Conservation (phyloP, 1,284 basidiomycete genomes). For the Neonothopanus nambi region DNA sequence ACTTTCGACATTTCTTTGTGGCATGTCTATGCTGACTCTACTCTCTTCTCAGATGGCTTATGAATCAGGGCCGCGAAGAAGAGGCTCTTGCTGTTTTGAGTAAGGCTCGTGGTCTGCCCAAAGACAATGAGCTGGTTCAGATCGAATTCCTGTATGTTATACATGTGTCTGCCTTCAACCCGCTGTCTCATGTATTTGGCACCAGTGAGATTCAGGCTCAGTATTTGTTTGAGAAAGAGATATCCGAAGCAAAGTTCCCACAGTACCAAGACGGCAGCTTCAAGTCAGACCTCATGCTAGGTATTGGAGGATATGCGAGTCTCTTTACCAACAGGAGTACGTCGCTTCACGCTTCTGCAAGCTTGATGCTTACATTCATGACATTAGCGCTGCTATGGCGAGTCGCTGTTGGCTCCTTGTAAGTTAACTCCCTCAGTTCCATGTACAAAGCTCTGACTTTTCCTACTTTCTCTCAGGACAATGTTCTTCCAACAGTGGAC, state of each 20-base stretch:
- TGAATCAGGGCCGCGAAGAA: constrained; percentile 72
- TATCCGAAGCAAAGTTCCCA: constrained; percentile 54
- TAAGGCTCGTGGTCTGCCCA: constrained; percentile 54
- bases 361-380: neutral
- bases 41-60: constrained; percentile 55
- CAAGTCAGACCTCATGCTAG: constrained; percentile 61
- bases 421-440: constrained; percentile 21
- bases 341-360: constrained; percentile 20
- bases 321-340: constrained; percentile 51
- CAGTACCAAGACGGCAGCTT: constrained; percentile 64
- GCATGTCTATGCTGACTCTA: constrained; percentile 11
- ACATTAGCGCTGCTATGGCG: constrained; percentile 54
- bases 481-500: constrained; percentile 81
- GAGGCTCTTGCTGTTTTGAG: constrained; percentile 71
- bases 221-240: constrained; percentile 71
- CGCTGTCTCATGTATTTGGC: neutral
- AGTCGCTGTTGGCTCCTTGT: constrained; percentile 59
- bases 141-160: constrained; percentile 71
- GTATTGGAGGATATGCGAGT: constrained; percentile 56
- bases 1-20: neutral
- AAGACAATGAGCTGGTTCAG: constrained; percentile 66
- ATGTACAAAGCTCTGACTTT: neutral
- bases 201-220: constrained; percentile 79
- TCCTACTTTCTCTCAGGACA: constrained; percentile 34
- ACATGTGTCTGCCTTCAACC: neutral